Evolutionary conservation across 805 yeast genomes (phyloP), one percentile per base, ranked within the genome.

Genomic region (Blastobotrys attinorum): DNA sequence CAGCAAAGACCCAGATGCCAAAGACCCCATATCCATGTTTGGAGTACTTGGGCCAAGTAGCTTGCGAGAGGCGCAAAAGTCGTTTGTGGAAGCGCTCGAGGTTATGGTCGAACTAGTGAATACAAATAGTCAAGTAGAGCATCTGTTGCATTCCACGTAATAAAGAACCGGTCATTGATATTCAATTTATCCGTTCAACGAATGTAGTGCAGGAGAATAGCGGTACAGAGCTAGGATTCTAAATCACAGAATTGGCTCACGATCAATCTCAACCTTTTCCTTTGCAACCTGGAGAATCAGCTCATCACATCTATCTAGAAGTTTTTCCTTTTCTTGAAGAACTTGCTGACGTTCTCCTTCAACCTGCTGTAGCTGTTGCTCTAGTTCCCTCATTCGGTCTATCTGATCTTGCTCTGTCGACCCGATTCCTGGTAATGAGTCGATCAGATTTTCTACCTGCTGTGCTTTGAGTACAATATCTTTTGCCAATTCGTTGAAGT

Each of bases 391-490:
- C 15, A 90, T 83, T 47, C 73, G 72, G 22, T 66, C 63, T 59
- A 88, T 60, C 62, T 89, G 97, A 43, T 77, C 81, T 37, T 72
- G 75, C 20, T 84, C 83, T 1, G 89, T 77, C 1, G 83, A 89
- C 6, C 94, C 96, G 2, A 87, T 85, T 10, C 97, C 97, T 0
- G 98, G 98, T 35, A 90, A 67, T 2, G 95, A 78, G 57, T 85
- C 94, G 32, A 90, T 88, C 22, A 90, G 74, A 55, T 84, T 79
- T 32, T 85, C 75, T 13, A 90, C 83, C 60, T 92, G 97, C 54
- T 94, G 75, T 3, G 94, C 77, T 57, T 89, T 89, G 46, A 87
- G 64, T 21, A 89, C 84, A 6, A 90, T 74, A 58, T 90, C 98
- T 0, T 84, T 77, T 2, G 95, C 76, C 6, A 92, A 69, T 58